These are phyloP conservation scores for Hyaloscypha bicolor DNA, from an alignment of 495 filamentous ascomycete genomes.

Conservation along the genomic window DNA sequence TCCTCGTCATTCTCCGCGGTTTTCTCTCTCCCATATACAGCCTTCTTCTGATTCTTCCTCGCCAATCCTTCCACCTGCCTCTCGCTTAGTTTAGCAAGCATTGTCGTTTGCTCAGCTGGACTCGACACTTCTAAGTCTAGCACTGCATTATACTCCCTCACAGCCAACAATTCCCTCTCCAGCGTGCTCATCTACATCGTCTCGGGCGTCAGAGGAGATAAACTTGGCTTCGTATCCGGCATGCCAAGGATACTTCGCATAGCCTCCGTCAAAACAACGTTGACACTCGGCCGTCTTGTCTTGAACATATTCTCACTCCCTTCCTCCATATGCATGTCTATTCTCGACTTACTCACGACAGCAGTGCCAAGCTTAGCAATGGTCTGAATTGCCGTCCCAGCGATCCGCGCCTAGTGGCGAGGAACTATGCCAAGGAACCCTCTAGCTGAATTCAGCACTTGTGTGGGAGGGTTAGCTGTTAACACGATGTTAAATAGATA, in stretches of 20 bases:
- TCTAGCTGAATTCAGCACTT: slow-evolving; percentile 40
- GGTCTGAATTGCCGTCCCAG: slow-evolving; percentile 34
- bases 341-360: slow-evolving; percentile 35
- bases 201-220: slow-evolving; percentile 25
- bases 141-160: slow-evolving; percentile 38
- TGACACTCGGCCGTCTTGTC: slow-evolving; percentile 33
- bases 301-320: slow-evolving; percentile 38
- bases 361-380: slow-evolving; percentile 34
- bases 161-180: slow-evolving; percentile 17
- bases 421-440: slow-evolving; percentile 38
- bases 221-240: slow-evolving; percentile 22
- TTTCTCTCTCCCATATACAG: background rate
- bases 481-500: slow-evolving; percentile 35
- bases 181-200: slow-evolving; percentile 27
- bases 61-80: slow-evolving; percentile 5
- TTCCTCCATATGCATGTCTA: slow-evolving; percentile 33
- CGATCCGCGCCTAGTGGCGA: slow-evolving; percentile 37
- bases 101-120: background rate
- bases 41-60: slow-evolving; percentile 7
- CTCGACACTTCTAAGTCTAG: slow-evolving; percentile 35
- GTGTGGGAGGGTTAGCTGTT: slow-evolving; percentile 37
- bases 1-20: background rate
- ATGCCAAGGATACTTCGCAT: slow-evolving; percentile 19
- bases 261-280: slow-evolving; percentile 34
- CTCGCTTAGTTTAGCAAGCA: background rate